phyloP scores from a whole-genome alignment of 495 filamentous ascomycete genomes.

The Neurospora sp. region DNA sequence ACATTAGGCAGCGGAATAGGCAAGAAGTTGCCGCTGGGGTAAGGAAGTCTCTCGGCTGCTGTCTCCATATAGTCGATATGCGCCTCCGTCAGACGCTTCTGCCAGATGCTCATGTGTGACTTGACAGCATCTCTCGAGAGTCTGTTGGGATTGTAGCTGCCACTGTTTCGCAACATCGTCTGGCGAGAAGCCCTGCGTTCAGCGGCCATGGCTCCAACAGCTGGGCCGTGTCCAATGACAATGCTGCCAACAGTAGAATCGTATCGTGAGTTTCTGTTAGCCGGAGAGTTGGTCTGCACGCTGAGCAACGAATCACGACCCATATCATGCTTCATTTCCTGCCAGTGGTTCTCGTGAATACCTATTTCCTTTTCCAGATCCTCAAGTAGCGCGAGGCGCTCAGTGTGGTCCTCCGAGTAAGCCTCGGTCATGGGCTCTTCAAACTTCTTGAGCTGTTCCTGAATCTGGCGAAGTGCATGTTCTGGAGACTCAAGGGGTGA shows the following conservation, averaged over 20 bases:
- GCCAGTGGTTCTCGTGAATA: constrained; percentile 40
- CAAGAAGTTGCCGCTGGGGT: constrained; percentile 29
- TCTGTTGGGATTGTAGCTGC: constrained; percentile 13
- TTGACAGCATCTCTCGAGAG: constrained; percentile 4
- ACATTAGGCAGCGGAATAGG: constrained; percentile 25
- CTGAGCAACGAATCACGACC: constrained; percentile 39
- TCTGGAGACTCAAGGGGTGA: constrained; percentile 41
- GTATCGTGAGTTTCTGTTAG: constrained; percentile 15
- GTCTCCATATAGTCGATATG: constrained; percentile 36
- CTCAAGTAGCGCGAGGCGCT: constrained; percentile 34
- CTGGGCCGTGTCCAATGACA: constrained; percentile 8
- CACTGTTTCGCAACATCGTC: constrained; percentile 18
- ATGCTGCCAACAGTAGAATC: constrained; percentile 13
- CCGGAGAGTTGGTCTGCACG: constrained; percentile 23
- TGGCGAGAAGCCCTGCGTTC: constrained; percentile 29
- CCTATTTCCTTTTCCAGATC: constrained; percentile 46
- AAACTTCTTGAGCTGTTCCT: constrained; percentile 38
- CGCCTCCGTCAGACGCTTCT: constrained; percentile 28
- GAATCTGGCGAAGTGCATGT: constrained; percentile 37
- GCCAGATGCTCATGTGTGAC: constrained; percentile 19
- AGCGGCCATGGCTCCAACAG: constrained; percentile 15
- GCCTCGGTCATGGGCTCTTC: constrained; percentile 22
- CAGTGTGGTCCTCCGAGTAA: constrained; percentile 21
- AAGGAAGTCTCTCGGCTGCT: constrained; percentile 26
- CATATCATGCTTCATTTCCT: constrained; percentile 37